Evolutionary conservation across 2,329 filamentous ascomycete genomes (phyloP).

Genomic region (Hypoxylon sp.): DNA sequence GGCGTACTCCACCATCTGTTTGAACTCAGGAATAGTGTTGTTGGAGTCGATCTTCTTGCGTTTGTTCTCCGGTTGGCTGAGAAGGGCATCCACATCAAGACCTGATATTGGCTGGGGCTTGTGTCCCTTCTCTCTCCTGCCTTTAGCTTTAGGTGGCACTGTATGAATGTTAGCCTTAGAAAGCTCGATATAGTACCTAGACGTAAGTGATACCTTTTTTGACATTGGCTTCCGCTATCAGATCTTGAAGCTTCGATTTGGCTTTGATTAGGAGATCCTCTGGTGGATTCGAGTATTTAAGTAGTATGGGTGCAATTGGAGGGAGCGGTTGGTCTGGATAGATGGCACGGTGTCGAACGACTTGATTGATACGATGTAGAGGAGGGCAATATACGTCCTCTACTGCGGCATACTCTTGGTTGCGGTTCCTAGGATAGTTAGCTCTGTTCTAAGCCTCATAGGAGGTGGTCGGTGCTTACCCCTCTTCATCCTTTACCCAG

Average conservation of each 20-base stretch:
- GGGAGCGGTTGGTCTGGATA: conserved; percentile 72
- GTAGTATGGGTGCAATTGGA: conserved; percentile 69
- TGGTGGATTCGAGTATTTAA: conserved; percentile 78
- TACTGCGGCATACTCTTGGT: conserved; percentile 74
- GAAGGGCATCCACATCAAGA: conserved; percentile 83
- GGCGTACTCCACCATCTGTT: conserved; percentile 73
- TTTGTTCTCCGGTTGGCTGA: conserved; percentile 53
- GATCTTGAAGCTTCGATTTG: conserved; percentile 63
- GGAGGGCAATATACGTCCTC: conserved; percentile 86
- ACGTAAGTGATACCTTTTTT: conserved; percentile 71
- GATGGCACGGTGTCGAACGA: conserved; percentile 82
- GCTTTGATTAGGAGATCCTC: conserved; percentile 69
- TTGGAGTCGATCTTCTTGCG: conserved; percentile 59
- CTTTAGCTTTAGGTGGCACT: conserved; percentile 83
- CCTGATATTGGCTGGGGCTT: conserved; percentile 85
- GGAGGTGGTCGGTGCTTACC: conserved; percentile 56
- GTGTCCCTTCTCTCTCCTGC: conserved; percentile 70
- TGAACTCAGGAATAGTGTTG: conserved; percentile 92
- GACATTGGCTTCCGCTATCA: conserved; percentile 77
- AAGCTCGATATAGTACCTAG: neutral
- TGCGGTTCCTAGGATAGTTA: conserved; percentile 40
- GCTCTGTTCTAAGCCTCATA: conserved; percentile 47
- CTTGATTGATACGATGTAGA: conserved; percentile 88
- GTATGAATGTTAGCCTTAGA: conserved; percentile 40
- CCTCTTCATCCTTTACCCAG: conserved; percentile 77